Percentiles rank a stretch among this genome's conserved stretches.
These are phyloP conservation scores for Isoetes taiwanensis DNA, from an alignment of 75 land plant genomes.

Conservation along the genomic window DNA sequence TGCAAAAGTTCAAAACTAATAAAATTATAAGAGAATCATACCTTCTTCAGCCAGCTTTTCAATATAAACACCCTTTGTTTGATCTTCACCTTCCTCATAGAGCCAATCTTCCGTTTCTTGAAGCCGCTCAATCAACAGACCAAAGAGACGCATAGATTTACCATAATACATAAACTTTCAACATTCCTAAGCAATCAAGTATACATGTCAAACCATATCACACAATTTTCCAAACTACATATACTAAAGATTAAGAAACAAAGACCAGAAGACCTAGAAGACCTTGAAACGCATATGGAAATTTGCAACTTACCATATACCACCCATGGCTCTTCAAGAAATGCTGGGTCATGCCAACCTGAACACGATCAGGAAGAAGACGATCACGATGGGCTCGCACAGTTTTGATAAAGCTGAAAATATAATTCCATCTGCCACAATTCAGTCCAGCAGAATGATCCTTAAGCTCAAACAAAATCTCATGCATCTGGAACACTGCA, in stretches of 20 bases:
- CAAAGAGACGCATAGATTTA: too few species aligned
- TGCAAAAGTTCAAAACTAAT: not conserved
- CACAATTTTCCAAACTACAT: too few species aligned
- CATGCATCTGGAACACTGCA: slow-evolving; percentile 93
- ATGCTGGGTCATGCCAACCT: slow-evolving; percentile 84
- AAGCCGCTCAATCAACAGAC: slow-evolving; percentile 39
- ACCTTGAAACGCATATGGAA: too few species aligned
- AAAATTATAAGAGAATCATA: slow-evolving; percentile 5
- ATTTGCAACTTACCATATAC: too few species aligned
- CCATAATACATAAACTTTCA: too few species aligned
- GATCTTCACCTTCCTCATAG: slow-evolving; percentile 93
- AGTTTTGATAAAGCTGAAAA: slow-evolving; percentile 90
- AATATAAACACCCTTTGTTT: slow-evolving; percentile 57
- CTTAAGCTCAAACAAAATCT: slow-evolving; percentile 74
- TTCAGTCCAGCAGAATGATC: slow-evolving; percentile 81
- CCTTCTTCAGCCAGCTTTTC: slow-evolving; percentile 62
- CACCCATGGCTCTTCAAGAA: slow-evolving; percentile 82
- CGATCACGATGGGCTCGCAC: slow-evolving; percentile 79
- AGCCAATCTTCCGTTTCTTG: slow-evolving; percentile 91
- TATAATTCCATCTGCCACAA: slow-evolving; percentile 96
- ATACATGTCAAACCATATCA: too few species aligned
- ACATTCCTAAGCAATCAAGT: too few species aligned
- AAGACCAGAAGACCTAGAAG: too few species aligned
- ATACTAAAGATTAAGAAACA: too few species aligned
- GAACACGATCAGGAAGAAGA: slow-evolving; percentile 81